Evolutionary conservation across 2,329 filamentous ascomycete species (phyloP).

Genomic region (Tolypocladium inflatum): DNA sequence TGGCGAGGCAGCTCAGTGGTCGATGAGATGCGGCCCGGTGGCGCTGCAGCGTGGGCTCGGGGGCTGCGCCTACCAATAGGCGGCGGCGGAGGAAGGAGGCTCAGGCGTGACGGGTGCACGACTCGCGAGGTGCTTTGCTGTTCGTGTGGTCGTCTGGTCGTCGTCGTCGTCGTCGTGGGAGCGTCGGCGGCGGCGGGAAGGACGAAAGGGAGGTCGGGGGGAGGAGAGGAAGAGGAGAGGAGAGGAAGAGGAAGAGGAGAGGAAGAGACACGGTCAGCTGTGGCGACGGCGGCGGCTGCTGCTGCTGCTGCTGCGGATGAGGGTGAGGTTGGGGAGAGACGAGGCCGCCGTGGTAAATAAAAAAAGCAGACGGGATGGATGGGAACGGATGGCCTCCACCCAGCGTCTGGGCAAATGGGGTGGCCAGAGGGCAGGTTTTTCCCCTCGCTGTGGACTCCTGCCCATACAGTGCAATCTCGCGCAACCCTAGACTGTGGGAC

Average conservation of each 20-base stretch:
- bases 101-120: slow-evolving; percentile 6
- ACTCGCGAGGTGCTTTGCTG: slow-evolving; percentile 1
- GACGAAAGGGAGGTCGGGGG: slow-evolving; percentile 5
- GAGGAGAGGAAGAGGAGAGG: slow-evolving; percentile 6
- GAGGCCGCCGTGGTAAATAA: not conserved
- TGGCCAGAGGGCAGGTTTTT: slow-evolving; percentile 1
- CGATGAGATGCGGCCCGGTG: slow-evolving; percentile 1
- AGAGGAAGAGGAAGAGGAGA: slow-evolving; percentile 8
- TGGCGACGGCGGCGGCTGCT: not conserved
- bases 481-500: not conserved
- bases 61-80: slow-evolving; percentile 8
- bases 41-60: slow-evolving; percentile 7
- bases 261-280: slow-evolving; percentile 1
- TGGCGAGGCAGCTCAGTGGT: slow-evolving; percentile 1
- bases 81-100: slow-evolving; percentile 1
- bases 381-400: not conserved
- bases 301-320: not conserved
- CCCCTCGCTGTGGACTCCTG: not conserved
- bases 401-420: not conserved
- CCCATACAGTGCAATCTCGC: not conserved
- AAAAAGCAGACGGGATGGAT: slow-evolving; percentile 1
- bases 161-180: not conserved
- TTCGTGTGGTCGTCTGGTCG: not conserved
- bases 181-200: slow-evolving; percentile 1
- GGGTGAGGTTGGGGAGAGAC: slow-evolving; percentile 5